These are phyloP conservation scores for Pulicaria dysenterica DNA, from an alignment of 129 eudicot species.

Conservation along the genomic window DNA sequence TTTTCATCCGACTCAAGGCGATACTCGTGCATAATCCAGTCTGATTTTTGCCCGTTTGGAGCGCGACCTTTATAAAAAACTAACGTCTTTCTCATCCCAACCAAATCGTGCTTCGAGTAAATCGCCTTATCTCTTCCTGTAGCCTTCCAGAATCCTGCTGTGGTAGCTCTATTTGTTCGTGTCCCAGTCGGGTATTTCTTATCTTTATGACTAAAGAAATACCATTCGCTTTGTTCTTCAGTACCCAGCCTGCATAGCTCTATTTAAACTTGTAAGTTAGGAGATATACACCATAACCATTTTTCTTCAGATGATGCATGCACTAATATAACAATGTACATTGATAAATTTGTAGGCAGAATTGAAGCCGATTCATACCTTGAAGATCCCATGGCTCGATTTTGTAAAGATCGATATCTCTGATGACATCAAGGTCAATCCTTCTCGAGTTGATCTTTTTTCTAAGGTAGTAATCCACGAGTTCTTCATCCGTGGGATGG, in stretches of 20 bases:
- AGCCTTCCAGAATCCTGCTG: conserved; percentile 97
- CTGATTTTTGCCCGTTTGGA: conserved; percentile 94
- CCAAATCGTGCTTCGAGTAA: conserved; percentile 74
- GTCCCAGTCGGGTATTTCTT: conserved; percentile 95
- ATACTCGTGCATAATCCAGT: conserved; percentile 96
- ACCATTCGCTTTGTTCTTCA: conserved; percentile 90
- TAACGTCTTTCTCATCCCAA: conserved; percentile 94
- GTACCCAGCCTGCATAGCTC: conserved; percentile 86
- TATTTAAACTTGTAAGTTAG: conserved; percentile 22
- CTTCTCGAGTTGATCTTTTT: conserved; percentile 64
- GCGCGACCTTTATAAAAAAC: conserved; percentile 91
- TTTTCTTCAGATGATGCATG: too few species aligned
- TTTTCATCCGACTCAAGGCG: conserved; percentile 89
- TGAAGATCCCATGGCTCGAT: conserved; percentile 97
- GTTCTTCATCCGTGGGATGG: conserved; percentile 96
- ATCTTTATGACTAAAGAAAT: conserved; percentile 92
- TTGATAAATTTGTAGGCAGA: background rate
- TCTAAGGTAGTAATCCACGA: conserved; percentile 86
- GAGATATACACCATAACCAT: background rate
- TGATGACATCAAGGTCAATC: conserved; percentile 81
- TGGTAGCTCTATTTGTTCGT: conserved; percentile 91
- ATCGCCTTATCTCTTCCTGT: conserved; percentile 95
- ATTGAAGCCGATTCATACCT: conserved; percentile 46
- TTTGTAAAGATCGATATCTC: conserved; percentile 88
- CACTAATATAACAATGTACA: background rate